phyloP scores from a whole-genome alignment of 2,329 filamentous ascomycete species.

The Alternaria gansuensis region DNA sequence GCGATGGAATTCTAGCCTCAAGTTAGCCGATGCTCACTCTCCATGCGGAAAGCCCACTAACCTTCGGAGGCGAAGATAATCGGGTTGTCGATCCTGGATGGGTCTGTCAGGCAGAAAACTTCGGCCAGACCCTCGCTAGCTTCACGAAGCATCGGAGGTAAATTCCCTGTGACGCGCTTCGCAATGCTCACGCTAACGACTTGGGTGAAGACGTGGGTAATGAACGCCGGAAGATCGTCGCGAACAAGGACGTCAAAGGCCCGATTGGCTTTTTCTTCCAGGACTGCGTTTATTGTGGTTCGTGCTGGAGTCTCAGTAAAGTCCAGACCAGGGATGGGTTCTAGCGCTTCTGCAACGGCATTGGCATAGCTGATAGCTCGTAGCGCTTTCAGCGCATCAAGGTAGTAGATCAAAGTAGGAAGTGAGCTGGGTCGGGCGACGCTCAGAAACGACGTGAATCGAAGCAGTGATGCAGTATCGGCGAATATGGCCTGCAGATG shows the following conservation, averaged over 20 bases:
- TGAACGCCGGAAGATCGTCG: constrained; percentile 76
- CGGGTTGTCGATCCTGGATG: constrained; percentile 75
- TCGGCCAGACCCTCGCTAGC: constrained; percentile 79
- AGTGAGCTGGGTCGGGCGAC: constrained; percentile 68
- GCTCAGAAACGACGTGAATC: constrained; percentile 73
- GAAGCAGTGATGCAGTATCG: constrained; percentile 68
- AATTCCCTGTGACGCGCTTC: constrained; percentile 71
- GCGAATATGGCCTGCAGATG: constrained; percentile 73
- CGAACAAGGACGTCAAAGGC: constrained; percentile 71
- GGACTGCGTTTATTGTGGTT: constrained; percentile 64
- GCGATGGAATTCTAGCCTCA: constrained; percentile 70
- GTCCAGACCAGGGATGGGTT: constrained; percentile 63
- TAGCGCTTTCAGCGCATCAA: constrained; percentile 75
- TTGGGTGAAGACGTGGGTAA: constrained; percentile 73
- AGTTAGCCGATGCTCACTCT: constrained; percentile 15
- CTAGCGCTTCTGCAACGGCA: constrained; percentile 69
- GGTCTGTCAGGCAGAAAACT: constrained; percentile 79
- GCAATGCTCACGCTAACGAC: constrained; percentile 75
- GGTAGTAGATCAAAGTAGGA: constrained; percentile 73
- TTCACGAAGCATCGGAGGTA: constrained; percentile 70
- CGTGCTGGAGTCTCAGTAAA: constrained; percentile 64
- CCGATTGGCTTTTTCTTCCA: constrained; percentile 70
- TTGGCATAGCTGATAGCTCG: constrained; percentile 77
- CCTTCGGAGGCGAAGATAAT: constrained; percentile 81
- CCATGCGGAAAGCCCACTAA: constrained; percentile 43